These are phyloP conservation scores for Botrytis fragariae DNA, from an alignment of 2,329 filamentous ascomycete species.

Conservation along the genomic window DNA sequence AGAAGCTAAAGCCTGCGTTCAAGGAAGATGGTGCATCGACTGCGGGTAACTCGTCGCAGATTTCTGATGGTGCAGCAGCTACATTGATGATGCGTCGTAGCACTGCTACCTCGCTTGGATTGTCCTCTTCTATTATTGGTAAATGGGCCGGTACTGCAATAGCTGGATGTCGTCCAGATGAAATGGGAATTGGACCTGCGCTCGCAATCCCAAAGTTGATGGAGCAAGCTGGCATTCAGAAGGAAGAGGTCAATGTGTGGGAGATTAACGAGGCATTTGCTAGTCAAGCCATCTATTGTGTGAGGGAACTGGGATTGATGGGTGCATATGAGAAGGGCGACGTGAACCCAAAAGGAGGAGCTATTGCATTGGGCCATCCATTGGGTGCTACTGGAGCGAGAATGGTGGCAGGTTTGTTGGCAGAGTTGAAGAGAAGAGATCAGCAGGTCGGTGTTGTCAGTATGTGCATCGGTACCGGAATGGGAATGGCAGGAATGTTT, in stretches of 20 bases:
- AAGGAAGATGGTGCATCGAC: conserved; percentile 71
- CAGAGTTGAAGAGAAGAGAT: conserved; percentile 63
- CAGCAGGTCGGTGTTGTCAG: conserved; percentile 80
- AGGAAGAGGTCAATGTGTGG: conserved; percentile 75
- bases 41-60: conserved; percentile 82
- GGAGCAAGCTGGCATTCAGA: conserved; percentile 62
- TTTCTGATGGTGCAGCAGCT: conserved; percentile 84
- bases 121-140: conserved; percentile 68
- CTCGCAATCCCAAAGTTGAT: conserved; percentile 82
- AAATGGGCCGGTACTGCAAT: conserved; percentile 78
- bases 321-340: conserved; percentile 59
- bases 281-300: conserved; percentile 66
- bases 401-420: conserved; percentile 65
- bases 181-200: conserved; percentile 92
- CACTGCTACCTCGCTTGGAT: conserved; percentile 70
- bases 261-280: conserved; percentile 88
- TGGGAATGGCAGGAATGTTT: conserved; percentile 71
- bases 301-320: conserved; percentile 67
- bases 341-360: conserved; percentile 90
- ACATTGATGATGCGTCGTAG: conserved; percentile 81
- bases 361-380: conserved; percentile 91
- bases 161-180: conserved; percentile 78
- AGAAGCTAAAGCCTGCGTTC: conserved; percentile 83
- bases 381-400: conserved; percentile 84
- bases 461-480: conserved; percentile 86